phyloP scores from a whole-genome alignment of 768 basidiomycete genomes.

The Rhodocollybia butyracea region DNA sequence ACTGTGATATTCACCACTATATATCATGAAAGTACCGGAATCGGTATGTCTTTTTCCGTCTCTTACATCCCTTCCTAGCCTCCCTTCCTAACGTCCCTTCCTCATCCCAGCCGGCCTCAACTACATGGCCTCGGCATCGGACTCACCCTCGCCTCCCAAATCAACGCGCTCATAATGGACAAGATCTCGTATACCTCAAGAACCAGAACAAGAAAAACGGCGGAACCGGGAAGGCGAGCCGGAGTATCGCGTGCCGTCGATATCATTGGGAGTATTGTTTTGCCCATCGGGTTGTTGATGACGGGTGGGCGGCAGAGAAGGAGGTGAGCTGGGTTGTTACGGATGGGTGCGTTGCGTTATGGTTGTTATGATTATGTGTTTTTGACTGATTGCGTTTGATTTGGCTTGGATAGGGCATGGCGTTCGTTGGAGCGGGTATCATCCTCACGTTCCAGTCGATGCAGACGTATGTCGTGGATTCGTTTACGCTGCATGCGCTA shows the following conservation, averaged over 20 bases:
- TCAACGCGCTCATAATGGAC: conserved; percentile 58
- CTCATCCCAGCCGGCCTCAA: conserved; percentile 45
- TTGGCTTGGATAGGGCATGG: conserved; percentile 40
- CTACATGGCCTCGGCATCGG: conserved; percentile 74
- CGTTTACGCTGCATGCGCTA: conserved; percentile 68
- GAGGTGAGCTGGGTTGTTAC: conserved; percentile 66
- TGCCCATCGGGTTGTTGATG: conserved; percentile 68
- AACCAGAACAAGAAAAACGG: conserved; percentile 31
- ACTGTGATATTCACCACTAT: conserved; percentile 51
- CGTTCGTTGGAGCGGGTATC: conserved; percentile 52
- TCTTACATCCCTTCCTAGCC: neutral
- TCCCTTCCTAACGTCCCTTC: no score
- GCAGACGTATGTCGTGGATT: conserved; percentile 66
- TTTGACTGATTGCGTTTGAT: neutral
- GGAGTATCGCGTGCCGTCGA: conserved; percentile 51
- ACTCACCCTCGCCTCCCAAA: conserved; percentile 47
- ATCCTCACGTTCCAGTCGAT: conserved; percentile 61
- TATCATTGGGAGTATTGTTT: conserved; percentile 53
- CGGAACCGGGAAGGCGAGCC: conserved; percentile 36
- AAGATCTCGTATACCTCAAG: conserved; percentile 43
- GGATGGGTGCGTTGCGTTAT: conserved; percentile 30
- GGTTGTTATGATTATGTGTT: neutral
- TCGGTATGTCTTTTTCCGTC: conserved; percentile 17
- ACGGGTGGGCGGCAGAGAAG: conserved; percentile 62
- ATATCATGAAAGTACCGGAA: conserved; percentile 55